Base-by-base conservation (phyloP, 106 monocot species). In the Dendrobium nobile region DNA sequence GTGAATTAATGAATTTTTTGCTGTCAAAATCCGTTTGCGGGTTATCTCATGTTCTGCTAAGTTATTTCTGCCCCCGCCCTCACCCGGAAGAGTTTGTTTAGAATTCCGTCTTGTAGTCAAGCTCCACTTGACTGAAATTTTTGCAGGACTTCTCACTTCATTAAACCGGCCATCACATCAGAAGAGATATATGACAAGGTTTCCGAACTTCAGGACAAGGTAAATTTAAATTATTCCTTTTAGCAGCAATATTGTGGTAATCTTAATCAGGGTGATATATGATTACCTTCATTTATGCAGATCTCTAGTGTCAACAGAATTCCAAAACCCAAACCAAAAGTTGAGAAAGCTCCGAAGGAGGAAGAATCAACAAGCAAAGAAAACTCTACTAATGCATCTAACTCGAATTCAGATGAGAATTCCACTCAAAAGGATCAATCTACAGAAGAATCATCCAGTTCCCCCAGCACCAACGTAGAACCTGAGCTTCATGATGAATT, bases 301-400 rank as follows among this genome's bases (percentile, higher is more conserved):
- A 92, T 95, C 20, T 78, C 92, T 19, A 90, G 82, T 51, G 85
- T 95, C 33, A 93, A 95, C 75, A 91, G 92, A 70, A 93, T 99
- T 47, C 95, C 95, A 9, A 99, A 95, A 77, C 98, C 98, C 31
- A 95, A 95, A 86, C 95, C 95, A 3, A 98, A 98, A 79, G 65
- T 95, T 41, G 92, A 98, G 67, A 93, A 95, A 87, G 87, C 88
- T 65, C 42, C 88, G 10, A 91, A 87, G 75, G 80, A 84, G 67
- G 80, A 84, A 67, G 94, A 89, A 59, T 51, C 82, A 79, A 48
- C 65, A 47, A 79, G 9, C 75, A 78, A 88, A 24, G 84, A 86
- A 4, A 83, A 90, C 75, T 85, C 41, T 65, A 73, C 84, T 3
- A 77, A 75, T 56, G 18, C 80, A 20, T 78, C 83, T 11, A 73